A percentile compares a stretch with the other conserved stretches of the same genome.
phyloP scores from a whole-genome alignment of 345 rosid species.

The Limnanthes douglasii region DNA sequence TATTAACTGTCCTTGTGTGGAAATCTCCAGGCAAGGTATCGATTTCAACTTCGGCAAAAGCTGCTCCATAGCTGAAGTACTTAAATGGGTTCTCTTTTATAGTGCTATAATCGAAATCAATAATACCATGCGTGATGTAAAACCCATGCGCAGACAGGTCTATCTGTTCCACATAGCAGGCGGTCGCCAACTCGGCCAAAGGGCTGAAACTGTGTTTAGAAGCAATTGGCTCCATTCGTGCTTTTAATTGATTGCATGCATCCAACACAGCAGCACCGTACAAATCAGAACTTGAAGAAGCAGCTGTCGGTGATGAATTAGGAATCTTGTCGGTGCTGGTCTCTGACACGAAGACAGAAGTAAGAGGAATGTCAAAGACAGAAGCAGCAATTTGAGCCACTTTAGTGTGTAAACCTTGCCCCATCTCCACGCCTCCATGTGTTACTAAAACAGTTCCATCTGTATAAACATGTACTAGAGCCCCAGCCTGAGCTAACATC shows the following conservation, averaged over 20 bases:
- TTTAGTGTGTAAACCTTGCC: slow-evolving; percentile 97
- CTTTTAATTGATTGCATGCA: slow-evolving; percentile 84
- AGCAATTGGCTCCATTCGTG: slow-evolving; percentile 92
- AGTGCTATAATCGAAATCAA: slow-evolving; percentile 68
- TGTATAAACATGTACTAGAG: slow-evolving; percentile 88
- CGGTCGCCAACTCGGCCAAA: slow-evolving; percentile 67
- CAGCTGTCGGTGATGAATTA: slow-evolving; percentile 93
- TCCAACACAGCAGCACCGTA: slow-evolving; percentile 95
- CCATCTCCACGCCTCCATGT: slow-evolving; percentile 99
- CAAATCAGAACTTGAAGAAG: slow-evolving; percentile 98
- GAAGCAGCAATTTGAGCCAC: slow-evolving; percentile 97
- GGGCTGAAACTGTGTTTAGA: slow-evolving; percentile 53
- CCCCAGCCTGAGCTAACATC: slow-evolving; percentile 86
- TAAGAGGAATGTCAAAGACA: slow-evolving; percentile 69
- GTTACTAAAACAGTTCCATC: slow-evolving; percentile 96
- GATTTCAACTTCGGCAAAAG: slow-evolving; percentile 85
- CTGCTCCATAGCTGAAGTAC: slow-evolving; percentile 81
- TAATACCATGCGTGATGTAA: slow-evolving; percentile 58
- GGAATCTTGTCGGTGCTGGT: slow-evolving; percentile 99
- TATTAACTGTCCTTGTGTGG: slow-evolving; percentile 58
- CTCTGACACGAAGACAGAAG: slow-evolving; percentile 83
- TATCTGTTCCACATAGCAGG: slow-evolving; percentile 57
- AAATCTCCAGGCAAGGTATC: slow-evolving; percentile 89
- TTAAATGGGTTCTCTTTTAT: slow-evolving; percentile 70
- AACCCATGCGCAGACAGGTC: slow-evolving; percentile 95